Evolutionary conservation across 2,329 filamentous ascomycete species (phyloP), one percentile per base, ranked within the genome.

Genomic region (Pezicula radicicola): DNA sequence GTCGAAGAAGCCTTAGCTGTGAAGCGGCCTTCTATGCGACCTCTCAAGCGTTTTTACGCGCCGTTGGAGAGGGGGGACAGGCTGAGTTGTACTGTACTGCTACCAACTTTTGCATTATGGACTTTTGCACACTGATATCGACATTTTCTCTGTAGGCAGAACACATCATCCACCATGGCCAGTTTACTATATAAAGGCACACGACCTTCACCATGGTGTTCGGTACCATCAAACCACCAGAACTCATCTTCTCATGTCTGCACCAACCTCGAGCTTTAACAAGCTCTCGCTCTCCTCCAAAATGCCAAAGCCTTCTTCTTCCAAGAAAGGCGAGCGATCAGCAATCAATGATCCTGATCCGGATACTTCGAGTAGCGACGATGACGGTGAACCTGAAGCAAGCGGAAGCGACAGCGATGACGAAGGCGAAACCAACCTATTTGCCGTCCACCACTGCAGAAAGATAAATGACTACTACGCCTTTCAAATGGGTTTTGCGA

Each of bases 401-500:
- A 39, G 37, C 36, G 53, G 55, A 10, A 48, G 54, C 16, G 45
- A 50, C n/a, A 27, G 30, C 30, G 39, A 52, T 13, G 53, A 55
- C 16, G 52, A 54, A 7, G 54, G 52, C 15, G 50, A 48, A 12
- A 52, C 55, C 6, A 50, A 53, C n/a, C 28, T 59, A 7, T 56
- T 61, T 49, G 58, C 61, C 37, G 53, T 61, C 30, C 57, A 63
- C 49, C 55, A 61, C 53, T 62, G 63, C 48, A 56, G 61, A 42
- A 53, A 61, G 50, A 47, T 55, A 47, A 54, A 47, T 28, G 42
- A 49, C 18, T 42, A 44, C 21, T 66, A 61, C 51, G 61, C 62
- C 39, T 66, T 66, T 39, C 62, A 65, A 43, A 58, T 66, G 13
- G 60, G 58, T 13, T 60, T 56, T 41, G 61, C 63, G 8, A 50